Base-by-base conservation (phyloP, 176 grass and related monocot species). In the Oryza glaberrima region DNA sequence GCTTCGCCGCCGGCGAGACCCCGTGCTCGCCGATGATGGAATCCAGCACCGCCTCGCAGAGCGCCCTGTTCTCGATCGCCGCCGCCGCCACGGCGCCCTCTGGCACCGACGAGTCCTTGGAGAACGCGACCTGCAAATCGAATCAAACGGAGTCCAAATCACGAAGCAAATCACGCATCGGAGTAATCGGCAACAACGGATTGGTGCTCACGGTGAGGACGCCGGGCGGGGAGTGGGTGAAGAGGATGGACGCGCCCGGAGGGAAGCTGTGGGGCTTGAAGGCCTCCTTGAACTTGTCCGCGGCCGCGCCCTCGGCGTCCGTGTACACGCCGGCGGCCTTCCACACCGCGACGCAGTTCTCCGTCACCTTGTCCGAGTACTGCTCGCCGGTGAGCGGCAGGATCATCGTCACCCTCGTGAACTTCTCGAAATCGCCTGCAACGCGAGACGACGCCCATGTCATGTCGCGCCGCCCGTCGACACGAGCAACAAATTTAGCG, bases 1-100 rank as follows among this genome's bases (percentile, higher is more conserved):
- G 69, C 88, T 97, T 97, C n/a, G 94, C 86, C 0, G 85, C 85
- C 0, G 90, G 94, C 45, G 94, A 97, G 51, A 94, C 92, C 7
- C 92, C 92, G 77, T 85, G 83, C 81, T 94, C 88, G 17, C 96
- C 96, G 43, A 99, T 96, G 66, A 96, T 99, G 51, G 96, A 99
- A 61, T 94, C 90, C 46, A 99, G 70, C 43, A 99, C 76, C 34
- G 91, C 90, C 60, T 90, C 84, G 48, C 88, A 88, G 5, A 99
- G 88, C 34, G 72, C 60, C 25, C 54, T 92, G 90, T 88, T 96
- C 20, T 92, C 90, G 20, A 99, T 94, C 43, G 86, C 75, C 43
- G 82, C 75, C 43, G 82, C 78, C 17, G 25, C 60, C 15, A 47
- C 84, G 45, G 79, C 81, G 7, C 43, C 58, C 83, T 73, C 80